A percentile compares a stretch with the other conserved stretches of the same genome.
phyloP scores from a whole-genome alignment of 2,329 filamentous ascomycete species.

The Ophiostoma quercus region DNA sequence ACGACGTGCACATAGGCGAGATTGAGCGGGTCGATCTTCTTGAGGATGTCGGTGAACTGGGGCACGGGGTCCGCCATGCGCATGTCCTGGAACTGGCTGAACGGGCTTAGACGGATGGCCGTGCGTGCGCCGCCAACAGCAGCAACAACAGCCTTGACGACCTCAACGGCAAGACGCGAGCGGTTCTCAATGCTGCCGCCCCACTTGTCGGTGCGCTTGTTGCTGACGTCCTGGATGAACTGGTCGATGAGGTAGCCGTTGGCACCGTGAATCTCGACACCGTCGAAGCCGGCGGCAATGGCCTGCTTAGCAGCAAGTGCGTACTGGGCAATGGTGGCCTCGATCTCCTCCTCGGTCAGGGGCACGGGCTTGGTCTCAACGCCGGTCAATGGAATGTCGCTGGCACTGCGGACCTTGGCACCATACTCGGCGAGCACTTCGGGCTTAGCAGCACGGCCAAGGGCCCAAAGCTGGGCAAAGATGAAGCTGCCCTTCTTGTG shows the following conservation, averaged over 20 bases:
- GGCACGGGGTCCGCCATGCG: slow-evolving; percentile 51
- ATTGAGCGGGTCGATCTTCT: slow-evolving; percentile 38
- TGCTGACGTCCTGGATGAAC: slow-evolving; percentile 53
- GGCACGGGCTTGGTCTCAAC: slow-evolving; percentile 36
- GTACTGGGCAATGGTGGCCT: slow-evolving; percentile 56
- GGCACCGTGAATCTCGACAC: slow-evolving; percentile 68
- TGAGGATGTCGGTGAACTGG: slow-evolving; percentile 50
- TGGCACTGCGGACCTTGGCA: slow-evolving; percentile 1
- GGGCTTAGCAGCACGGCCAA: slow-evolving; percentile 11
- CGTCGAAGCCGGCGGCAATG: slow-evolving; percentile 60
- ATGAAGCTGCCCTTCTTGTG: slow-evolving; percentile 36
- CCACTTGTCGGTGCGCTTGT: slow-evolving; percentile 51
- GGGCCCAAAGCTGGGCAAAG: slow-evolving; percentile 22
- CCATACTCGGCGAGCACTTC: slow-evolving; percentile 4
- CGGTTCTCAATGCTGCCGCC: slow-evolving; percentile 53
- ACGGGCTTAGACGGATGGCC: slow-evolving; percentile 52
- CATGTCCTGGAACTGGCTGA: slow-evolving; percentile 53
- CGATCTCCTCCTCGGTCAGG: slow-evolving; percentile 61
- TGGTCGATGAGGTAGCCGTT: slow-evolving; percentile 70
- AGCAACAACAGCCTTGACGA: slow-evolving; percentile 44
- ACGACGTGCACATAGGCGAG: slow-evolving; percentile 55
- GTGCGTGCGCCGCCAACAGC: slow-evolving; percentile 49
- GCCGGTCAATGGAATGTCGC: slow-evolving; percentile 14
- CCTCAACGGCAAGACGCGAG: slow-evolving; percentile 47
- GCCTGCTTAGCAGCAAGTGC: slow-evolving; percentile 50